These are phyloP conservation scores for Saksenaea oblongispora DNA, from an alignment of 371 early-diverging fungal genomes.

Conservation along the genomic window DNA sequence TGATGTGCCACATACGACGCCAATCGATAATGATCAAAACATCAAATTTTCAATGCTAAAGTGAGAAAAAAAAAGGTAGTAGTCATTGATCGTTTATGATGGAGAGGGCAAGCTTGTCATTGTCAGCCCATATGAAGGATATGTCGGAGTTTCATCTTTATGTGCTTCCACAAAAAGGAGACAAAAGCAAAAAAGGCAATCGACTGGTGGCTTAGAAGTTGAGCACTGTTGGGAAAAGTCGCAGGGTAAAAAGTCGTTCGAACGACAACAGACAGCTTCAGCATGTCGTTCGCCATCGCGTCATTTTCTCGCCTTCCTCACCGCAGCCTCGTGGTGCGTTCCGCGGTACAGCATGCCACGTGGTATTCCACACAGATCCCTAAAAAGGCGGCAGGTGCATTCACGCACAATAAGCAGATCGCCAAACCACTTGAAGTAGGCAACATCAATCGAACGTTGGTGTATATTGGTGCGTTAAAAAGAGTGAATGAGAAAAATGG, in stretches of 20 bases:
- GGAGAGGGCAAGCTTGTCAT: no score
- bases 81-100: no score
- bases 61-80: no score
- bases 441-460: slow-evolving; percentile 37
- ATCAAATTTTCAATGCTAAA: no score
- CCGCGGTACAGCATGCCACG: not conserved
- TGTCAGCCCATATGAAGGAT: no score
- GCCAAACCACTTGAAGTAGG: slow-evolving; percentile 8
- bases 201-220: no score
- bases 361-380: slow-evolving; percentile 14
- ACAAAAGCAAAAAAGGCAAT: no score
- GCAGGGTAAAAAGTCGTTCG: not conserved
- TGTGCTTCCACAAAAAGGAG: no score
- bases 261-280: not conserved
- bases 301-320: not conserved
- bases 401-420: slow-evolving; percentile 27
- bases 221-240: no score
- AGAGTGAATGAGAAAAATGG: not conserved
- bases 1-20: no score
- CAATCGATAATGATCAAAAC: no score
- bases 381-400: slow-evolving; percentile 28
- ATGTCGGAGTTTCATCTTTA: no score
- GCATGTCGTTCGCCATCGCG: not conserved
- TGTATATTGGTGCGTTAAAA: slow-evolving; percentile 39
- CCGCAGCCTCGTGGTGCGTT: not conserved